A percentile compares a stretch with the other conserved stretches of the same genome.
Evolutionary conservation across 495 filamentous ascomycete genomes (phyloP).

Genomic region (Xylaria telfairii): DNA sequence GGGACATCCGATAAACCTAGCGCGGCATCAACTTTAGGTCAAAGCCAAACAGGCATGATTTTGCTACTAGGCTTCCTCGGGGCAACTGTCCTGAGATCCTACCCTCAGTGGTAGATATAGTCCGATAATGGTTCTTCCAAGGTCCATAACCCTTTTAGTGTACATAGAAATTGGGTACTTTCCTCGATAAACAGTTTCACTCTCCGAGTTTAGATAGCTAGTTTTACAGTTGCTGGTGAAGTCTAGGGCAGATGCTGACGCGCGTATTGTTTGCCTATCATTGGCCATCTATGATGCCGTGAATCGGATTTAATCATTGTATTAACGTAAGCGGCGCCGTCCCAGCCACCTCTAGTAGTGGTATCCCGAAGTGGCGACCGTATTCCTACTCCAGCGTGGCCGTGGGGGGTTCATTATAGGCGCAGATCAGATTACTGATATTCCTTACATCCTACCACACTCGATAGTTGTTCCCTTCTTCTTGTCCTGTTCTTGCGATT

Average conservation of each 20-base stretch:
- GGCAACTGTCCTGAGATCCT: background rate
- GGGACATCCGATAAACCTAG: constrained; percentile 25
- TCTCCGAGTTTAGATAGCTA: background rate
- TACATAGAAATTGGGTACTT: background rate
- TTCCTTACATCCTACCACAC: background rate
- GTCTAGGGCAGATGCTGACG: background rate
- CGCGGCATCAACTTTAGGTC: background rate
- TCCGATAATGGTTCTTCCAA: background rate
- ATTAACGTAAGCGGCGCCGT: background rate
- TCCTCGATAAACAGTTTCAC: background rate
- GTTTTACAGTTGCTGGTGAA: background rate
- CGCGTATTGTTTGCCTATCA: background rate
- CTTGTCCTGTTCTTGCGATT: background rate
- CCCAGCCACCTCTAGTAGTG: background rate
- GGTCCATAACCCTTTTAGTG: background rate
- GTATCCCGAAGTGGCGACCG: background rate
- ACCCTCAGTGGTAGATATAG: background rate
- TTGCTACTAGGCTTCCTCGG: constrained; percentile 3
- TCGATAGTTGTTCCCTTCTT: background rate
- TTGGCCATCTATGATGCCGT: background rate
- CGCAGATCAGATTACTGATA: background rate
- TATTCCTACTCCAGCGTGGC: background rate
- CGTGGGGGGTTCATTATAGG: background rate
- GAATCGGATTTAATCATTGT: background rate
- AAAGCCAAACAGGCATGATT: background rate